These are phyloP conservation scores for Orbilia brochopaga DNA, from an alignment of 2,329 filamentous ascomycete species.

Conservation along the genomic window DNA sequence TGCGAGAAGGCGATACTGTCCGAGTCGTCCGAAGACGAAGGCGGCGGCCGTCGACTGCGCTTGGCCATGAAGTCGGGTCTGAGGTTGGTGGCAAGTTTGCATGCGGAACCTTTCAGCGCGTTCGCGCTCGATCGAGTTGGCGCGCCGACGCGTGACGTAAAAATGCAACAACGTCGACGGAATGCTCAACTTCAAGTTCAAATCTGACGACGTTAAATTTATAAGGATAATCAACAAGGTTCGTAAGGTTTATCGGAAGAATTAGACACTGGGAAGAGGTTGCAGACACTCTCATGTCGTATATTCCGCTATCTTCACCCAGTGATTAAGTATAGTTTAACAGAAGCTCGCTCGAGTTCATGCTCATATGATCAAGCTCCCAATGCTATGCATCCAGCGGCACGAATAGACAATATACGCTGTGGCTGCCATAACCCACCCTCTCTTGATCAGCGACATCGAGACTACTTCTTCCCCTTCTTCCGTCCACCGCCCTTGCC, in stretches of 20 bases:
- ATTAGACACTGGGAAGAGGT: too few relatives aligned
- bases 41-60: constrained; percentile 13
- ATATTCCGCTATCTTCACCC: too few relatives aligned
- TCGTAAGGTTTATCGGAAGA: too few relatives aligned
- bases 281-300: too few relatives aligned
- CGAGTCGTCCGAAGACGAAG: constrained; percentile 22
- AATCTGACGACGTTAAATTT: not conserved
- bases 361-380: too few relatives aligned
- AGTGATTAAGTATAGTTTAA: too few relatives aligned
- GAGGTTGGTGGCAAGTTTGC: not conserved
- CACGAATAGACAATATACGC: too few relatives aligned
- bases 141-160: not conserved
- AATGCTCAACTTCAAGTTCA: not conserved
- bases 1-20: constrained; percentile 40
- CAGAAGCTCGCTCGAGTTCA: too few relatives aligned
- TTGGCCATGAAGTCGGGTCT: constrained; percentile 24
- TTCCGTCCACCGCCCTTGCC: constrained; percentile 35
- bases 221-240: not conserved
- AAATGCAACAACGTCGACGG: not conserved
- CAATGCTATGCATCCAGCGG: too few relatives aligned
- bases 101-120: not conserved
- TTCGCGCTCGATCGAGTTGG: not conserved
- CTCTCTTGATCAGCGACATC: too few relatives aligned
- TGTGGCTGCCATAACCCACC: too few relatives aligned
- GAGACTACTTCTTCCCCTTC: constrained; percentile 50